Percentiles rank a stretch among this genome's conserved stretches.
Evolutionary conservation across 345 rosid species (phyloP).

Genomic region (Lumnitzera racemosa): DNA sequence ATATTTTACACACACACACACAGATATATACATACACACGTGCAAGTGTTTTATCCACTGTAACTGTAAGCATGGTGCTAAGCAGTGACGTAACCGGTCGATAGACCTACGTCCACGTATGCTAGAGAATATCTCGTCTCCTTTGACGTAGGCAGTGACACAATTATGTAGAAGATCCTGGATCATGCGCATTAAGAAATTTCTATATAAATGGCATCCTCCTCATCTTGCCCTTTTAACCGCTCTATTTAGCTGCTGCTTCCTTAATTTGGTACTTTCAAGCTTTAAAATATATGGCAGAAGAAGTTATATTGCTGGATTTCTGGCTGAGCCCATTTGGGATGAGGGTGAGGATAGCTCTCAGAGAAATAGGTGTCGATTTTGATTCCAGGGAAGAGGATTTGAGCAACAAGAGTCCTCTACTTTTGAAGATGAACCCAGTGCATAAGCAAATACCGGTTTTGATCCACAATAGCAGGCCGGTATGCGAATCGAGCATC

Average conservation of each 20-base stretch:
- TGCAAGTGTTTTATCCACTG: no score
- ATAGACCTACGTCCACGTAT: no score
- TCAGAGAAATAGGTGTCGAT: slow-evolving; percentile 12
- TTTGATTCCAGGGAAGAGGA: slow-evolving; percentile 13
- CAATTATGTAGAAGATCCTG: no score
- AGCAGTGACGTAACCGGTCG: no score
- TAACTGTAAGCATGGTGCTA: no score
- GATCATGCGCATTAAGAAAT: not conserved
- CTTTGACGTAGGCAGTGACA: no score
- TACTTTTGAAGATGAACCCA: slow-evolving; percentile 14
- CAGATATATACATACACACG: no score
- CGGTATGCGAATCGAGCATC: slow-evolving; percentile 11
- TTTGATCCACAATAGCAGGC: slow-evolving; percentile 14
- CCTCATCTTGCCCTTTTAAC: not conserved
- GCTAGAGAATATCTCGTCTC: no score
- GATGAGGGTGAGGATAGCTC: slow-evolving; percentile 15
- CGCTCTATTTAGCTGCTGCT: no score
- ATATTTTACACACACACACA: no score
- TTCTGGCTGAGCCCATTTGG: slow-evolving; percentile 14
- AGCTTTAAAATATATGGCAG: slow-evolving; percentile 2
- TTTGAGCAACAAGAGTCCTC: slow-evolving; percentile 11
- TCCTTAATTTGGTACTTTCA: not conserved
- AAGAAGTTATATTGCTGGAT: slow-evolving; percentile 9
- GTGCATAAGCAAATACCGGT: slow-evolving; percentile 13
- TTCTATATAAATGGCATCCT: not conserved